Conservation (phyloP, 345 rosid genomes). For the Hypericum androsaemum region DNA sequence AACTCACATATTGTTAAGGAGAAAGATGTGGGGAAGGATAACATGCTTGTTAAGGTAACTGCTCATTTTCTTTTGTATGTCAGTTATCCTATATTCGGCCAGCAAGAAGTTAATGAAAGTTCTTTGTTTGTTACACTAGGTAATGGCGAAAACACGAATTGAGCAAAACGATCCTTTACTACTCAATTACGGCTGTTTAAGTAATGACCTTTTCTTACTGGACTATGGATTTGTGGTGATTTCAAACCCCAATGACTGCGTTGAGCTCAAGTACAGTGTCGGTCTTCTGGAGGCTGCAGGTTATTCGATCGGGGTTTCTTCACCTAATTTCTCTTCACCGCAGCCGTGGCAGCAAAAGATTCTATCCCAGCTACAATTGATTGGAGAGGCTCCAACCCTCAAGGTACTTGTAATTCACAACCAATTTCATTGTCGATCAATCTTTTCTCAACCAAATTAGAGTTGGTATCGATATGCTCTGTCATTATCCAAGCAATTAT, state of each 20-base stretch:
- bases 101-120: too few relatives aligned
- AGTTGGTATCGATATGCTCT: too few relatives aligned
- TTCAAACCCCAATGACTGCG: slow-evolving; percentile 61
- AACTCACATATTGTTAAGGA: slow-evolving; percentile 72
- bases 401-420: slow-evolving; percentile 35
- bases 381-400: slow-evolving; percentile 46
- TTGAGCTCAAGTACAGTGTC: slow-evolving; percentile 81
- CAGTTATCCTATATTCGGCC: not conserved
- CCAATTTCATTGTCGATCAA: slow-evolving; percentile 1
- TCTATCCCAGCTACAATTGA: slow-evolving; percentile 50
- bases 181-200: slow-evolving; percentile 69
- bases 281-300: slow-evolving; percentile 81
- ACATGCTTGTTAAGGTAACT: slow-evolving; percentile 54
- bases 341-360: slow-evolving; percentile 58
- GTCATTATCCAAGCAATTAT: too few relatives aligned
- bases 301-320: slow-evolving; percentile 66
- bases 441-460: slow-evolving; percentile 4
- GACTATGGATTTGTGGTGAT: slow-evolving; percentile 72
- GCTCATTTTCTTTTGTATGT: not conserved
- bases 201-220: slow-evolving; percentile 77
- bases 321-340: slow-evolving; percentile 70
- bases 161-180: slow-evolving; percentile 47
- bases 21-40: slow-evolving; percentile 32
- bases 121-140: slow-evolving; percentile 28
- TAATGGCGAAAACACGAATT: slow-evolving; percentile 58